Conservation (phyloP, 2,329 filamentous ascomycete species). For the Penicillium frequentans region DNA sequence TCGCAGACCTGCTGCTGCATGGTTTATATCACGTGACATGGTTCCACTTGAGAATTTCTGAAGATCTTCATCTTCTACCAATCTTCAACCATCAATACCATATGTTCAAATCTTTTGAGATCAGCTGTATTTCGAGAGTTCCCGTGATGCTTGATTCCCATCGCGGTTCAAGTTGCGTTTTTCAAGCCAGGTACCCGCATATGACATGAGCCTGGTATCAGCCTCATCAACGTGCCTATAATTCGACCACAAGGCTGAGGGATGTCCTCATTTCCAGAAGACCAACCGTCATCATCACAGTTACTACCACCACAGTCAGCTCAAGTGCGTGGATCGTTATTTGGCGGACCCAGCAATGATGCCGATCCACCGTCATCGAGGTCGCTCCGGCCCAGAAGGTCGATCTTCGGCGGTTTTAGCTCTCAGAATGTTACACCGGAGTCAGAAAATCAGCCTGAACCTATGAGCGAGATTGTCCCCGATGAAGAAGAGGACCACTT, state of each 20-base stretch:
- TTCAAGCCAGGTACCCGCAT: neutral
- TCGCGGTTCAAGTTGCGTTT: neutral
- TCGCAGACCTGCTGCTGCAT: neutral
- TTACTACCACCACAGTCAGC: constrained; percentile 21
- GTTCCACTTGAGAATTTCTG: constrained; percentile 13
- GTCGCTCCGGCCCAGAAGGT: constrained; percentile 27
- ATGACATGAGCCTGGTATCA: neutral
- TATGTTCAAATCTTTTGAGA: neutral
- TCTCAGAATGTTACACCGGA: constrained; percentile 22
- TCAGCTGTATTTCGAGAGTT: neutral
- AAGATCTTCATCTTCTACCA: neutral
- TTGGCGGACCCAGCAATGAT: constrained; percentile 26
- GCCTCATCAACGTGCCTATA: neutral
- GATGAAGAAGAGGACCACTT: constrained; percentile 16
- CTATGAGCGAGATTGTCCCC: neutral
- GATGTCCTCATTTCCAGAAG: constrained; percentile 32
- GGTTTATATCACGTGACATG: constrained; percentile 8
- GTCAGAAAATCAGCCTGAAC: constrained; percentile 7
- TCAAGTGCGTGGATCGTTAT: constrained; percentile 18
- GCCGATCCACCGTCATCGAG: constrained; percentile 24
- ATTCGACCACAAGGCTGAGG: constrained; percentile 6
- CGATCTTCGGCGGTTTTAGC: constrained; percentile 31
- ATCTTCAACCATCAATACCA: neutral
- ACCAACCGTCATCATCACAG: constrained; percentile 17
- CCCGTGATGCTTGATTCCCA: constrained; percentile 7